Base-by-base conservation (phyloP, 2,329 filamentous ascomycete species). In the Verticillium nonalfalfae region DNA sequence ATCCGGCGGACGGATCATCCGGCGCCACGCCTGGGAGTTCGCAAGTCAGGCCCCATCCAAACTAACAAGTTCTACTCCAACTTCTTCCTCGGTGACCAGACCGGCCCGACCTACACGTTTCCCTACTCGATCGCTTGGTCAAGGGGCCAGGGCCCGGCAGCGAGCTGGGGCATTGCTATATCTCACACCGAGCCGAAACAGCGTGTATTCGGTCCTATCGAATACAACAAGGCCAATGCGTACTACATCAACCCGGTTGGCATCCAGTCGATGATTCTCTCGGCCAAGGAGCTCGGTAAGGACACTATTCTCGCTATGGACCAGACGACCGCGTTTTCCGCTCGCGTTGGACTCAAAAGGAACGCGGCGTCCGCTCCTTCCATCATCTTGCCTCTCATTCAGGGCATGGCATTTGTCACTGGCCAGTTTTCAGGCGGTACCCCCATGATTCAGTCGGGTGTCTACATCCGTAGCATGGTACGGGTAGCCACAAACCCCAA, bases 321-420 rank as follows among this genome's bases (percentile, higher is more conserved):
- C 67, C 72, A 71, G 63, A 68, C 78, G 66, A 85, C 75, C 66
- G 83, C 75, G 58, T 85, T 74, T 68, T 86, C 74, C 58, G 81
- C 72, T 38, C 85, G 90, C 65, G 83, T 90, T 58, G 87, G 90
- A 55, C 76, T 96, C 33, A 78, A 76, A 36, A 77, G 79, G 1
- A 73, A 76, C 15, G 68, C 73, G 7, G 76, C 77, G 6, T 77
- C 79, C 7, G 70, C 76, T 4, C 81, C 86, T 1, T 76, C 80
- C 1, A 80, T 96, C 52, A 86, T 83, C 0, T 89, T 93, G 64
- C 90, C 90, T 0, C 70, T 94, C 3, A 85, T 93, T 0, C 91
- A 95, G 69, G 92, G 92, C 2, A 91, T 92, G 84, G 89, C 83
- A 0, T 93, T 91, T 66, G 79, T 94, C 7, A 95, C 90, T 3